Base-by-base conservation (phyloP, 2,329 filamentous ascomycete genomes). In the Septoria linicola region DNA sequence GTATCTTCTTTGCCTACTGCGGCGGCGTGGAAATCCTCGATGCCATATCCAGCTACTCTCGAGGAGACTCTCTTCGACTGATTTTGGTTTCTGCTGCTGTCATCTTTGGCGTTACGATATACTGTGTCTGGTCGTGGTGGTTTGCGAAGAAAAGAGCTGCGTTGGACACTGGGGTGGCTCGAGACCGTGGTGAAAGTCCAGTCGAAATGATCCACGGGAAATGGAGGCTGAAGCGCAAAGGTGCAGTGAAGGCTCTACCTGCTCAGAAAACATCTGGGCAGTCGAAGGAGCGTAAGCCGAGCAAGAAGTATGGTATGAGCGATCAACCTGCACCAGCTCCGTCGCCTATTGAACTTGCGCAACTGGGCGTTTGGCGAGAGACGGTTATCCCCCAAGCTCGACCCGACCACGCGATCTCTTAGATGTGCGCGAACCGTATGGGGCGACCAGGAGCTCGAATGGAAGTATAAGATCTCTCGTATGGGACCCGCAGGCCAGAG, bases 121-220 rank as follows among this genome's bases (percentile, higher is more conserved):
- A 34, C 31, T 13, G 4, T 13, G 4, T 17, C 6, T 20, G 35
- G 11, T 14, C 17, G 3, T 36, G 27, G 41, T 35, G 41, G 41
- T 19, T 20, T 1, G 17, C 16, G 17, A 36, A 44, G 11, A 25
- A 16, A 14, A 7, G 19, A 17, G 35, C 35, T 20, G 7, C 14
- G 14, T 19, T 10, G 19, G 11, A 37, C 10, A 19, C 16, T 7
- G 4, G 17, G 19, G 19, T 17, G 10, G 16, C 14, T 8, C n/a
- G 35, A 20, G n/a, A 13, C 5, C 11, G 11, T 8, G 16, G 19
- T 14, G 17, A 20, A 16, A 46, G n/a, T 17, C 31, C 43, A 6
- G 21, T 37, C 14, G 43, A 46, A n/a, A 46, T 21, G 11, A 14
- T 39, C 16, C 34, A 46, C 19, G 43, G 43, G 7, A 37, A 23